A percentile compares a stretch with the other conserved stretches of the same genome.
Evolutionary conservation across 306 rosid genomes (phyloP).

Genomic region (Rosa chinensis): DNA sequence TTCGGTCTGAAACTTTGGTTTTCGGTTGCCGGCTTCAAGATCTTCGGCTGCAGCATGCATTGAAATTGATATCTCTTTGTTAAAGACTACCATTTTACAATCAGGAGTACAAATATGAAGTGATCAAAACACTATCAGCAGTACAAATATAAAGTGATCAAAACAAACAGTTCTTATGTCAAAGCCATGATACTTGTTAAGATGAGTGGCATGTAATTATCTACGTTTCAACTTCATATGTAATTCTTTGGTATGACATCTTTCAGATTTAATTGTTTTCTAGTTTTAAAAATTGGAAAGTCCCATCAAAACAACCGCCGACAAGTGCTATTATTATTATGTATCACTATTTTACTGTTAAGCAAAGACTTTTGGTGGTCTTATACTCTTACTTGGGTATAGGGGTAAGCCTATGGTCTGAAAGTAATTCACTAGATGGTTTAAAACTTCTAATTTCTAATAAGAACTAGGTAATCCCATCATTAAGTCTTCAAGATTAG

Average conservation of each 20-base stretch:
- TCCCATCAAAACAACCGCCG: no score
- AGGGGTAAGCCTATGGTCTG: no score
- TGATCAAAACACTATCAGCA: background rate
- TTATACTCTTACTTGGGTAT: no score
- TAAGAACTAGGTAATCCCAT: background rate
- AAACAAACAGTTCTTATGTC: background rate
- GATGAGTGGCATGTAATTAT: background rate
- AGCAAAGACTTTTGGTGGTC: background rate
- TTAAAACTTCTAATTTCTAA: background rate
- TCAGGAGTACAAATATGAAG: background rate
- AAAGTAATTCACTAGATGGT: background rate
- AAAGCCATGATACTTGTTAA: background rate
- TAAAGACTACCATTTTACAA: conserved; percentile 12
- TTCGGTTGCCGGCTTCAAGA: conserved; percentile 69
- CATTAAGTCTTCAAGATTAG: background rate
- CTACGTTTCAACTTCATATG: background rate
- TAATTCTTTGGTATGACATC: background rate
- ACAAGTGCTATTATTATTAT: background rate
- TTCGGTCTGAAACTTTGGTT: conserved; percentile 62
- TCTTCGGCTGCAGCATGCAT: conserved; percentile 79
- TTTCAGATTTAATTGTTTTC: background rate
- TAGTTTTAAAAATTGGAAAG: no score
- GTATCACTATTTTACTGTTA: background rate
- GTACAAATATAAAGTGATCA: background rate
- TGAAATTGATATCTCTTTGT: conserved; percentile 24